phyloP scores from a whole-genome alignment of 2,329 filamentous ascomycete species.

The Cladosporium sp. region DNA sequence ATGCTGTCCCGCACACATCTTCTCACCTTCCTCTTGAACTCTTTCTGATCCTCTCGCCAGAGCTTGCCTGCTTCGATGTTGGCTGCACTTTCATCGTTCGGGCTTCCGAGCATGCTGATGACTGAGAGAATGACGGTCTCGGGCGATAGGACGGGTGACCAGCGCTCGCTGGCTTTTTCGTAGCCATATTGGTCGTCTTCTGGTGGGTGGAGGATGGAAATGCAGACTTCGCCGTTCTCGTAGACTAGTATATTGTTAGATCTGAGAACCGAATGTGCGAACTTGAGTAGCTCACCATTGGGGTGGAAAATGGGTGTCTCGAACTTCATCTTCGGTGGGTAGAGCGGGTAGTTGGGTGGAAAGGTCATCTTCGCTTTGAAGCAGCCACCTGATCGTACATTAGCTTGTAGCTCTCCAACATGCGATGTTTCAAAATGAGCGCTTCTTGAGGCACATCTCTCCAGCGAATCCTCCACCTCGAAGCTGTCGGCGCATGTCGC shows the following conservation, averaged over 20 bases:
- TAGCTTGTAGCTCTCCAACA: background rate
- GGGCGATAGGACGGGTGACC: conserved; percentile 91
- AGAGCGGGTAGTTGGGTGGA: conserved; percentile 79
- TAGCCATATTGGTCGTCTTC: conserved; percentile 95
- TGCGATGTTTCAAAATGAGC: background rate
- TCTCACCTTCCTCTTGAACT: conserved; percentile 77
- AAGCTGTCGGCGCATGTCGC: background rate
- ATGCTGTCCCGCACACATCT: conserved; percentile 79
- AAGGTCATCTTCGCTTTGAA: conserved; percentile 86
- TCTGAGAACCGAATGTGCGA: background rate
- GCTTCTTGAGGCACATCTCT: background rate
- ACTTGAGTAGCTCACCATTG: conserved; percentile 60
- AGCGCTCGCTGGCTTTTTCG: conserved; percentile 84
- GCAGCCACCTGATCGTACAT: conserved; percentile 69
- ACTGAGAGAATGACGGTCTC: conserved; percentile 92
- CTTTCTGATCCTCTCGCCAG: conserved; percentile 75
- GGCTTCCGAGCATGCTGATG: conserved; percentile 86
- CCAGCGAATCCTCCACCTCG: background rate
- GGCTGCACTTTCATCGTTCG: conserved; percentile 93
- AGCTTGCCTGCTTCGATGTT: conserved; percentile 91
- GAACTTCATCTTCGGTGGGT: conserved; percentile 88
- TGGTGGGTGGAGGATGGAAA: conserved; percentile 93
- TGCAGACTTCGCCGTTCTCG: conserved; percentile 82
- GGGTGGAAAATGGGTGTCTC: conserved; percentile 87
- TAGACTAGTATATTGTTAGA: conserved; percentile 60